A percentile compares a stretch with the other conserved stretches of the same genome.
Evolutionary conservation across 2,329 filamentous ascomycete species (phyloP).

Genomic region (Lachnellula cervina): DNA sequence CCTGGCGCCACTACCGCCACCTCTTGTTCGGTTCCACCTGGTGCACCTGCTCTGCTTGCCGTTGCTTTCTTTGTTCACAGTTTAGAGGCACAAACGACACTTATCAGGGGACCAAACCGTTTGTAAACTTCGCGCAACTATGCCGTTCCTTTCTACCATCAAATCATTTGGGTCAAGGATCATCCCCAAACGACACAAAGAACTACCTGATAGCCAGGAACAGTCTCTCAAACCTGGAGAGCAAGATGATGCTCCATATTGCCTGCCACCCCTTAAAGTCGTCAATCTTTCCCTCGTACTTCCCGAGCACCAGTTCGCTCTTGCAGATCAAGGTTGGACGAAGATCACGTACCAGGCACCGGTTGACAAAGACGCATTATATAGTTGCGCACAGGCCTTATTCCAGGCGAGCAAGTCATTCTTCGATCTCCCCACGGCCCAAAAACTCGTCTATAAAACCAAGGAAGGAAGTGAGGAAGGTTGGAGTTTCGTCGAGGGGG

Average conservation of each 20-base stretch:
- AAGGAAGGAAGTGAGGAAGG: constrained; percentile 22
- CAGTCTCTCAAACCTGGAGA: background rate
- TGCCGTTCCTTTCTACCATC: background rate
- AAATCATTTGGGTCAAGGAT: background rate
- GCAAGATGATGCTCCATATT: background rate
- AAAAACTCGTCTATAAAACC: constrained; percentile 22
- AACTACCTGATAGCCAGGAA: background rate
- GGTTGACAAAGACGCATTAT: constrained; percentile 8
- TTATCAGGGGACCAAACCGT: no score
- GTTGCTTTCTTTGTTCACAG: no score
- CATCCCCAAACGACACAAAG: background rate
- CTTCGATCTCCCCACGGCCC: constrained; percentile 18
- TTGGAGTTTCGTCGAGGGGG: constrained; percentile 23
- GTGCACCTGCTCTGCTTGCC: no score
- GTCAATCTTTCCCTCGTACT: constrained; percentile 16
- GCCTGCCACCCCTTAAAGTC: constrained; percentile 9
- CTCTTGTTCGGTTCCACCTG: no score
- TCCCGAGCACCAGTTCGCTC: constrained; percentile 14
- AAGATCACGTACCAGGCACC: constrained; percentile 14
- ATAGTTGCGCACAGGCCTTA: constrained; percentile 16
- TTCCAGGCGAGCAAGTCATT: constrained; percentile 20
- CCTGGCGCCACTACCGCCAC: no score
- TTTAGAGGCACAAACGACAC: no score
- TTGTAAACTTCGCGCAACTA: background rate
- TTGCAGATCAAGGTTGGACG: constrained; percentile 24